Conservation (phyloP, 106 monocot species). For the Apostasia shenzhenica region DNA sequence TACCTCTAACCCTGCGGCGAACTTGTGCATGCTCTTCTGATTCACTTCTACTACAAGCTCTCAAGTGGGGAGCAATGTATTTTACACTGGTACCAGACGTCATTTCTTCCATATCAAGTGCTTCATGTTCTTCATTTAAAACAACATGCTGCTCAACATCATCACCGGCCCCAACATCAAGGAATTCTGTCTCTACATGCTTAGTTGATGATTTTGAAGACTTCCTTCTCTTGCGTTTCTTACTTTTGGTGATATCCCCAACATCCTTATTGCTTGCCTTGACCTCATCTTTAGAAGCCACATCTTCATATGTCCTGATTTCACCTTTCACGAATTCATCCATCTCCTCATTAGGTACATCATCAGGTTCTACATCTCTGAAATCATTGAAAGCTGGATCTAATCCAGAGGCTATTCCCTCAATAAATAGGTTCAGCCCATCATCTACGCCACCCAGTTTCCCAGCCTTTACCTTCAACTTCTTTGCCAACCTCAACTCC, state of each 20-base stretch:
- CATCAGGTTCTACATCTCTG: background rate
- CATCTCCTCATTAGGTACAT: constrained; percentile 4
- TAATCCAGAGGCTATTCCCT: constrained; percentile 28
- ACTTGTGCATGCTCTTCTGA: constrained; percentile 65
- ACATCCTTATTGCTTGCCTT: background rate
- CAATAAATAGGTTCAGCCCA: constrained; percentile 49
- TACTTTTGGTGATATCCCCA: background rate
- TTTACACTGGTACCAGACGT: constrained; percentile 15
- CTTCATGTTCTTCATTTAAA: constrained; percentile 7
- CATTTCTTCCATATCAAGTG: constrained; percentile 1
- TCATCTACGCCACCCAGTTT: constrained; percentile 48
- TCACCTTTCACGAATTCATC: background rate
- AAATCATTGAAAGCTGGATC: constrained; percentile 17
- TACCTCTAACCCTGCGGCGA: constrained; percentile 78
- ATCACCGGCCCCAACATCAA: background rate
- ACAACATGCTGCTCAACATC: background rate
- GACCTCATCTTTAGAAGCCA: background rate
- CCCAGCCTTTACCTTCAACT: constrained; percentile 66
- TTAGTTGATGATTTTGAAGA: constrained; percentile 10
- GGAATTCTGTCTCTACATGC: constrained; percentile 5
- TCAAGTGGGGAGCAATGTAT: constrained; percentile 68
- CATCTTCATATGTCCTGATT: constrained; percentile 20
- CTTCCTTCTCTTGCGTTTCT: constrained; percentile 30
- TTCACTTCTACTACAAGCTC: constrained; percentile 28
- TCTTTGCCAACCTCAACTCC: constrained; percentile 68